Percentiles rank a stretch among this genome's conserved stretches.
These are phyloP conservation scores for Pseudogymnoascus verrucosus DNA, from an alignment of 2,329 filamentous ascomycete genomes.

Conservation along the genomic window DNA sequence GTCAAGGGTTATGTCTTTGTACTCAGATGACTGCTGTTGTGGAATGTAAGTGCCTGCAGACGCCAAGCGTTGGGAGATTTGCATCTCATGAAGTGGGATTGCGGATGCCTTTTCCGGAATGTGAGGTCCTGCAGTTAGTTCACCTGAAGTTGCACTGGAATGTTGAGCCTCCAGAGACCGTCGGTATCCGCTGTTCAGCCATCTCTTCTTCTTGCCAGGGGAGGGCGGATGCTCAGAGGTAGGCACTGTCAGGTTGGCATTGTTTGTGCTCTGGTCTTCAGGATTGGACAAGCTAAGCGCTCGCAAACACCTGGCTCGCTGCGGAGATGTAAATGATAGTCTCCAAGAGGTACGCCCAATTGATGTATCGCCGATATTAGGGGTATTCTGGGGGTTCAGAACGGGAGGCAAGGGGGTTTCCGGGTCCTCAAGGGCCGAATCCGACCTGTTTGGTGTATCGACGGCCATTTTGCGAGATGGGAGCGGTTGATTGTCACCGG, in stretches of 20 bases:
- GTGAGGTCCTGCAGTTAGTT: neutral
- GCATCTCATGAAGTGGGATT: slow-evolving; percentile 25
- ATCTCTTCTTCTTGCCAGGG: neutral
- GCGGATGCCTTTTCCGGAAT: neutral
- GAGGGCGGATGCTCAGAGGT: slow-evolving; percentile 11
- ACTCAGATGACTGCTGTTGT: neutral
- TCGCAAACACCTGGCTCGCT: slow-evolving; percentile 22
- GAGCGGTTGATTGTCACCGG: slow-evolving; percentile 8
- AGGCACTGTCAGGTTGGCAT: neutral
- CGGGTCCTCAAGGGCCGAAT: neutral
- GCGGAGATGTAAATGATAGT: slow-evolving; percentile 22
- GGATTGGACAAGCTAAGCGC: slow-evolving; percentile 21
- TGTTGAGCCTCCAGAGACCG: slow-evolving; percentile 8
- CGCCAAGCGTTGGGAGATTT: slow-evolving; percentile 22
- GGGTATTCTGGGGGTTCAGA: slow-evolving; percentile 19
- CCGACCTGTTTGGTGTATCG: neutral
- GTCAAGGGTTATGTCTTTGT: neutral
- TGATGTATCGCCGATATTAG: slow-evolving; percentile 20
- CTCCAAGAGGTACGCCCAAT: slow-evolving; percentile 24
- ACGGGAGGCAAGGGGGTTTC: slow-evolving; percentile 18
- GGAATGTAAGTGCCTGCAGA: slow-evolving; percentile 18
- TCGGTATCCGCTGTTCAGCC: neutral
- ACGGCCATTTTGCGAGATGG: slow-evolving; percentile 1
- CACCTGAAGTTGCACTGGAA: neutral
- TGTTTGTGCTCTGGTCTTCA: slow-evolving; percentile 9